These are phyloP conservation scores for Coniochaeta pulveracea DNA, from an alignment of 2,329 filamentous ascomycete genomes.

Conservation along the genomic window DNA sequence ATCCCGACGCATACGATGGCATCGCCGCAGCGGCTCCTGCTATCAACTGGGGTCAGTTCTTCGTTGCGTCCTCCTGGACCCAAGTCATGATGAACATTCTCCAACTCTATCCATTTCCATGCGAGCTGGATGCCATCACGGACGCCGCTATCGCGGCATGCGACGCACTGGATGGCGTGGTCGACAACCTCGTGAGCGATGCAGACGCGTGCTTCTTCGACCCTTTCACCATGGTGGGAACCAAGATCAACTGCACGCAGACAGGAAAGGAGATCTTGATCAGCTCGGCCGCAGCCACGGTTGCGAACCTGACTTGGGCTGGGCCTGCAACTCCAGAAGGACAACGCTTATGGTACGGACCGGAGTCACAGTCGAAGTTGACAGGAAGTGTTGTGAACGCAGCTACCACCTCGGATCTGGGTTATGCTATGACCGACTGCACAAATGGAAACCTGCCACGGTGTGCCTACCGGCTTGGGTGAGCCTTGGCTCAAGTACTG, in stretches of 20 bases:
- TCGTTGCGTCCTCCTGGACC: slow-evolving; percentile 21
- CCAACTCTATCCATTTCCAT: slow-evolving; percentile 13
- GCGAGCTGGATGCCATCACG: slow-evolving; percentile 16
- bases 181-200: slow-evolving; percentile 30
- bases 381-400: slow-evolving; percentile 4
- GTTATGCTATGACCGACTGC: too few relatives aligned
- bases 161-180: slow-evolving; percentile 29
- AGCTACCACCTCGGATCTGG: slow-evolving; percentile 4
- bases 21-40: slow-evolving; percentile 27
- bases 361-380: slow-evolving; percentile 5
- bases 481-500: slow-evolving; percentile 6
- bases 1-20: slow-evolving; percentile 37
- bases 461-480: background rate
- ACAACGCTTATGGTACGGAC: slow-evolving; percentile 9
- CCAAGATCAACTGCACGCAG: slow-evolving; percentile 3
- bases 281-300: slow-evolving; percentile 9
- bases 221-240: slow-evolving; percentile 16
- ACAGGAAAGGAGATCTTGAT: slow-evolving; percentile 8
- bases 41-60: slow-evolving; percentile 3
- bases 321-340: slow-evolving; percentile 7
- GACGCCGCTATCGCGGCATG: slow-evolving; percentile 27
- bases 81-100: slow-evolving; percentile 11
- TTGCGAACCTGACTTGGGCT: slow-evolving; percentile 8
- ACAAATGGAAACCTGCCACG: background rate
- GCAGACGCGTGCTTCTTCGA: slow-evolving; percentile 23